Evolutionary conservation across 768 basidiomycete genomes (phyloP), one percentile per base, ranked within the genome.

Genomic region (Macrolepiota albuminosa): DNA sequence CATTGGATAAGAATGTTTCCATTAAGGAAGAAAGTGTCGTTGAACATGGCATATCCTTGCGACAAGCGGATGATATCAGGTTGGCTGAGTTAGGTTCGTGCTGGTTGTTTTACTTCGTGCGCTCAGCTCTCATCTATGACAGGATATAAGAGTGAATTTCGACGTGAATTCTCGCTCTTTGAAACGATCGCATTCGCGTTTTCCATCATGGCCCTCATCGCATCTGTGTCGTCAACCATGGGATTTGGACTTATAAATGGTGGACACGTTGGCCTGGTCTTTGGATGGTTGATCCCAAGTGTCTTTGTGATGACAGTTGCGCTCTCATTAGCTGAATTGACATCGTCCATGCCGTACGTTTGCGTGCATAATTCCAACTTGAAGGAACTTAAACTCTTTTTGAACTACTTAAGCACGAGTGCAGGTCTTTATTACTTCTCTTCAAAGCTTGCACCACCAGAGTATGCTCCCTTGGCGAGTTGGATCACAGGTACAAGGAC

Each of bases 341-440:
- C 84, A 1, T 88, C 88, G 1, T 80, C 87, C 2, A 89, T 89
- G 88, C 88, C 88, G 88, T 89, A 70, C 70, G 84, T 78, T 14
- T 43, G 6, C 3, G 31, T 1, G 31, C 11, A 42, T 31, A 7
- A 21, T 52, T 7, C 11, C 29, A 42, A n/a, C 9, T 43, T 43
- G 29, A 33, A 21, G n/a, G 10, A 43, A 42, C 3, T n/a, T 4
- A 6, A 6, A 37, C 16, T 14, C 9, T 18, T 40, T 10, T 2
- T 54, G 53, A 16, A 45, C 56, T 29, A 21, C 13, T 55, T 10
- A 46, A 90, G 88, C 55, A 91, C 89, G 26, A 90, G 88, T 62
- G 88, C 89, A 7, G 89, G 88, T 0, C 74, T 91, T 18, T 90
- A 90, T 69, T 91, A 89, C 69, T 90, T 89, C 70, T 86, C 88